Base-by-base conservation (phyloP, 2,329 filamentous ascomycete species). In the Neospermospora avenae region DNA sequence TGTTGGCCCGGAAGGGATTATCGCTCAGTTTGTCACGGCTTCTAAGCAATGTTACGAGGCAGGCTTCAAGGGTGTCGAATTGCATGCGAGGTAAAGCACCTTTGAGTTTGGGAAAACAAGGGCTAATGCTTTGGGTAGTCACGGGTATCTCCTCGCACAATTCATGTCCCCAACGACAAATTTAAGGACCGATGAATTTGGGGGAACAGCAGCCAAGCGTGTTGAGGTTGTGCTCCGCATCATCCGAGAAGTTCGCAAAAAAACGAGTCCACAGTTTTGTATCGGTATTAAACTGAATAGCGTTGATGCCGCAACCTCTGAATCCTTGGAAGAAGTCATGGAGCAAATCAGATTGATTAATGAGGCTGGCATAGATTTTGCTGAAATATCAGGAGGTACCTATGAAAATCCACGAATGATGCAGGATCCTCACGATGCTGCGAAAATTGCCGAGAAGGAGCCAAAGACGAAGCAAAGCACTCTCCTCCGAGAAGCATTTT, bases 131-230 rank as follows among this genome's bases (percentile, higher is more conserved):
- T 11, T 22, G 3, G 6, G 28, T 35, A 69, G 67, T 10, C 90
- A 93, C 69, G 89, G 90, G 1, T 93, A 92, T 70, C 80, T 93
- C 0, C 76, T 93, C 0, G 83, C 85, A 64, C 77, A 79, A 8
- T 93, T 93, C 77, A 66, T 92, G 7, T 86, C 84, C 0, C 87
- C 89, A 0, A 79, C 80, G 0, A 78, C 80, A 16, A 95, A 93
- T 75, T 76, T 81, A 58, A 82, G 90, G 22, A 88, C 78, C 0
- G 87, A 90, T 67, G 69, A 79, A 59, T 90, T 88, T 67, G 87
- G 87, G n/a, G 86, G 87, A 3, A 82, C 77, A 55, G 86, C 87
- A 63, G 84, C 87, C 74, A 92, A 92, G 74, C 83, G 90, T 51
- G 83, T 79, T 0, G 82, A 89, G 0, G 74, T 95, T 18, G 79